phyloP scores from a whole-genome alignment of 805 yeast genomes.

The Candida fluviatilis region DNA sequence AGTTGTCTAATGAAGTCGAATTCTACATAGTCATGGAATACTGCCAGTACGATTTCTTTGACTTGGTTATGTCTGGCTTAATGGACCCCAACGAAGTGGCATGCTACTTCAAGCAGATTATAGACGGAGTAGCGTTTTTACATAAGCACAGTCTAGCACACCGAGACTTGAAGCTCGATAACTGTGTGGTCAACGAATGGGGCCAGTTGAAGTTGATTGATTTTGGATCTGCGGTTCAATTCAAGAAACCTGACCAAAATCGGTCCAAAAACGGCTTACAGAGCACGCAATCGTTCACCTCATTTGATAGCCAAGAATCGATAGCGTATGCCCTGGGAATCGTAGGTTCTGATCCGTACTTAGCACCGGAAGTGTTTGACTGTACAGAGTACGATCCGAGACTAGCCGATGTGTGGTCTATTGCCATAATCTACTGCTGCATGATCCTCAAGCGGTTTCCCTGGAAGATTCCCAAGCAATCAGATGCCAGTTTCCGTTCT shows the following conservation, averaged over 20 bases:
- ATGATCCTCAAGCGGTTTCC: conserved; percentile 86
- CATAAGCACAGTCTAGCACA: conserved; percentile 87
- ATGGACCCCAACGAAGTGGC: conserved; percentile 66
- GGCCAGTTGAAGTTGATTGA: conserved; percentile 88
- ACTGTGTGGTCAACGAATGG: conserved; percentile 73
- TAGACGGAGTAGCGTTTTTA: conserved; percentile 68
- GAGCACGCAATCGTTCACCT: conserved; percentile 10
- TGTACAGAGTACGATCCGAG: conserved; percentile 70
- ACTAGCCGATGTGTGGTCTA: conserved; percentile 87
- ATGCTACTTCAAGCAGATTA: conserved; percentile 81
- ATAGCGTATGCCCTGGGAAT: conserved; percentile 70
- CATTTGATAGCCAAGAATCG: conserved; percentile 44
- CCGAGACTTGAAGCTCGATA: conserved; percentile 87
- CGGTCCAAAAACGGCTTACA: conserved; percentile 3
- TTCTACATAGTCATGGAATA: conserved; percentile 86
- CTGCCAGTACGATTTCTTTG: conserved; percentile 87
- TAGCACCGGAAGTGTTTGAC: conserved; percentile 85
- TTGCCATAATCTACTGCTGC: conserved; percentile 89
- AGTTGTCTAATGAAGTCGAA: conserved; percentile 17
- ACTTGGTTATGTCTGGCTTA: conserved; percentile 84
- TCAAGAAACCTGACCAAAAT: conserved; percentile 41
- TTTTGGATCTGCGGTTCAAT: conserved; percentile 89
- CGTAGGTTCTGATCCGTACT: conserved; percentile 93
- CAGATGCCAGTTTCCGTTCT: conserved; percentile 71
- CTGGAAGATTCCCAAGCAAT: conserved; percentile 85